Percentiles rank a stretch among this genome's conserved stretches.
These are phyloP conservation scores for Starmerella davenportii DNA, from an alignment of 805 yeast species.

Conservation along the genomic window DNA sequence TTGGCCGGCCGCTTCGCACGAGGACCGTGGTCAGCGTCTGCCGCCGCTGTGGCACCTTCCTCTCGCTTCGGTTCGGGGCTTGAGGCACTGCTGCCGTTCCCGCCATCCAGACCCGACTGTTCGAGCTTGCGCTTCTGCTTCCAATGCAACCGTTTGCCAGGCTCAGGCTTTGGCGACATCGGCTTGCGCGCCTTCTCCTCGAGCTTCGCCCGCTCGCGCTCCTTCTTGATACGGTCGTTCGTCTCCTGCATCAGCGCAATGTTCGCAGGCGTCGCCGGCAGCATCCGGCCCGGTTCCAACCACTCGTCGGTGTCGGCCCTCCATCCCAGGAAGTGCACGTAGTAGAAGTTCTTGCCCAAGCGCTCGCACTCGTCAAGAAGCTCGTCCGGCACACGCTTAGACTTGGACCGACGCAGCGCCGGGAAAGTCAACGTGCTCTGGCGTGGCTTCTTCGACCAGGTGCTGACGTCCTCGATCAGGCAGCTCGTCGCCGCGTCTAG, in stretches of 20 bases:
- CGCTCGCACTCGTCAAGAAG: constrained; percentile 10
- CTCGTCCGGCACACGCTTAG: constrained; percentile 1
- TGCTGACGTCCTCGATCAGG: constrained; percentile 4
- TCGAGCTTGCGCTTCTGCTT: neutral
- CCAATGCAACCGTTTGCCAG: neutral
- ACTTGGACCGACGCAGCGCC: constrained; percentile 3
- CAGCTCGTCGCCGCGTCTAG: constrained; percentile 10
- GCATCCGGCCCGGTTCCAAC: constrained; percentile 54
- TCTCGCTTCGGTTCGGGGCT: neutral
- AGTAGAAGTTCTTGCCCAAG: constrained; percentile 32
- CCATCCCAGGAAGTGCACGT: constrained; percentile 90
- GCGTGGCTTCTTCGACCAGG: constrained; percentile 18
- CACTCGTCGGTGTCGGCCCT: constrained; percentile 93
- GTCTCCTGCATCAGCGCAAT: constrained; percentile 43
- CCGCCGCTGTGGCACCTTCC: neutral
- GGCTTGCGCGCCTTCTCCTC: constrained; percentile 3
- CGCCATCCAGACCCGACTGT: neutral
- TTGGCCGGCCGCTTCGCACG: neutral
- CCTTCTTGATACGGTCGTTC: constrained; percentile 29
- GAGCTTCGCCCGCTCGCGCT: constrained; percentile 10
- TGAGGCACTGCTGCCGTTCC: neutral
- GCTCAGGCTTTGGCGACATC: constrained; percentile 5
- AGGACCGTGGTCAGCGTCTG: neutral
- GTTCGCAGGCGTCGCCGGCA: constrained; percentile 54
- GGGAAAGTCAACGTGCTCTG: constrained; percentile 20